Conservation (phyloP, 352 stramenopile species). For the Globisporangium heterothallicum region DNA sequence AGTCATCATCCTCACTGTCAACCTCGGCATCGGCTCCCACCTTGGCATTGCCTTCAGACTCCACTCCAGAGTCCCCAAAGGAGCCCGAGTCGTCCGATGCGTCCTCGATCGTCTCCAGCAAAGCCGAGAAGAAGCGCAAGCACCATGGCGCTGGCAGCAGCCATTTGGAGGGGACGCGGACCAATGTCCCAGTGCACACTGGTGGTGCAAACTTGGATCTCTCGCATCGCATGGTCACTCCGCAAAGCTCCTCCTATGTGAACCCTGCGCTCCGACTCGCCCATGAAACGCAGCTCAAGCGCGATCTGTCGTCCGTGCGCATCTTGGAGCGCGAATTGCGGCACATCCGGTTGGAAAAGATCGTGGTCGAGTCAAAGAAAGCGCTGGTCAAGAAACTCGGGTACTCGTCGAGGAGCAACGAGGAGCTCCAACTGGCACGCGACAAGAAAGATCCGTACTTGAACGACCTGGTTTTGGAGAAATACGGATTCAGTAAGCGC, state of each 20-base stretch:
- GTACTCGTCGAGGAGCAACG: slow-evolving; percentile 17
- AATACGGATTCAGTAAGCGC: slow-evolving; percentile 55
- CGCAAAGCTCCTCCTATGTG: slow-evolving; percentile 22
- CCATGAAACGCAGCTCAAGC: slow-evolving; percentile 38
- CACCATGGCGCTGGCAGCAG: slow-evolving; percentile 9
- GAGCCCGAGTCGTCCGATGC: neutral
- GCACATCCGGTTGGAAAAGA: slow-evolving; percentile 37
- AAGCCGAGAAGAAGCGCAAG: slow-evolving; percentile 25
- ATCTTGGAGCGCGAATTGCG: slow-evolving; percentile 50
- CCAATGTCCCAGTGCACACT: slow-evolving; percentile 4
- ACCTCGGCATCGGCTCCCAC: neutral
- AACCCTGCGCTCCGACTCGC: slow-evolving; percentile 35
- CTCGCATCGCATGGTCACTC: slow-evolving; percentile 8
- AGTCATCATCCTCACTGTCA: neutral
- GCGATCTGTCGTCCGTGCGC: slow-evolving; percentile 33
- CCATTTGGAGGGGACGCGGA: slow-evolving; percentile 13
- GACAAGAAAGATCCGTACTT: slow-evolving; percentile 35
- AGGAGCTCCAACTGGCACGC: slow-evolving; percentile 18
- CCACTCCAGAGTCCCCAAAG: slow-evolving; percentile 8
- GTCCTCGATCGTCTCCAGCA: neutral
- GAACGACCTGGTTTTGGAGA: slow-evolving; percentile 45
- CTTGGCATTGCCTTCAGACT: slow-evolving; percentile 4
- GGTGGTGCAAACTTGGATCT: neutral
- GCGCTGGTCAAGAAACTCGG: slow-evolving; percentile 17
- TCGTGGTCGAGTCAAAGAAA: slow-evolving; percentile 16